Conservation (phyloP, 331 rosid species). For the Quercus tomentella region DNA sequence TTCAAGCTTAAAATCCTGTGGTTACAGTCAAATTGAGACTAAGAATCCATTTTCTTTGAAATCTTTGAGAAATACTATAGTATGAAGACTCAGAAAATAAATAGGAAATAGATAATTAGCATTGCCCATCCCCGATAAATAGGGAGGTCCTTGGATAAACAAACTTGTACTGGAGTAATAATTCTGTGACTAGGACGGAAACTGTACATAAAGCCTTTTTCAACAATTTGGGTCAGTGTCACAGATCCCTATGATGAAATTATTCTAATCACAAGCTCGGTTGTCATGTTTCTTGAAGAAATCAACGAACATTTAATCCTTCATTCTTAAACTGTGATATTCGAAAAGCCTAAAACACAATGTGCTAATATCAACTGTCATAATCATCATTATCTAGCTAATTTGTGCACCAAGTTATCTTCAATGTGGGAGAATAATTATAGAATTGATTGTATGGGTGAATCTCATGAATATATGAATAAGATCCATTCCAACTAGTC, state of each 20-base stretch:
- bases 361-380: neutral
- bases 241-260: neutral
- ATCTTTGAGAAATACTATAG: neutral
- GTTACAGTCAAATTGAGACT: neutral
- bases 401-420: neutral
- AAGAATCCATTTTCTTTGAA: neutral
- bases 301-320: neutral
- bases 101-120: neutral
- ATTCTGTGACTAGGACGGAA: neutral
- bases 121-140: neutral
- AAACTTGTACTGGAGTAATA: neutral
- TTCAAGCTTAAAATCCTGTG: slow-evolving; percentile 22
- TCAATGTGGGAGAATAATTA: neutral
- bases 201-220: neutral
- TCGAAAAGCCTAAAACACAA: neutral
- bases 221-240: neutral
- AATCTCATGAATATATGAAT: neutral
- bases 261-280: neutral
- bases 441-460: neutral
- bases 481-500: neutral
- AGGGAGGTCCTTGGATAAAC: neutral
- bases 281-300: neutral
- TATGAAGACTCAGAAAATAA: neutral
- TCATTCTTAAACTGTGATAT: neutral
- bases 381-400: neutral